These are phyloP conservation scores for Rhodotorula diobovata DNA, from an alignment of 768 basidiomycete species.

Conservation along the genomic window DNA sequence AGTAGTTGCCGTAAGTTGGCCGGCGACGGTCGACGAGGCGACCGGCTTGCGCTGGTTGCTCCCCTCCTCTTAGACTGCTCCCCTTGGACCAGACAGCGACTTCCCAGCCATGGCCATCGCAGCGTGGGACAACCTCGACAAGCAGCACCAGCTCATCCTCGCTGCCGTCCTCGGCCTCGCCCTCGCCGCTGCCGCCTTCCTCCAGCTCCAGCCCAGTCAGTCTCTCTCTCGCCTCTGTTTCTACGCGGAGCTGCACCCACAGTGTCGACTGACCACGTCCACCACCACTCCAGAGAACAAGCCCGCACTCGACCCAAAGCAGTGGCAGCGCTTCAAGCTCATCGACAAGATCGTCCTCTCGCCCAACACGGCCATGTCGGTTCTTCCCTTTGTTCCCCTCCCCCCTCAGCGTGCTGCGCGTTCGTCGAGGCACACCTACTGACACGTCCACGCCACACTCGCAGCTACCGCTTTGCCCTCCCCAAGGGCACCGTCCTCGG, in stretches of 20 bases:
- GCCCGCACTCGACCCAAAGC: conserved; percentile 65
- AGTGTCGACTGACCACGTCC: neutral
- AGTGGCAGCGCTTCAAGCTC: conserved; percentile 79
- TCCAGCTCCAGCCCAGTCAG: conserved; percentile 4
- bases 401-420: neutral
- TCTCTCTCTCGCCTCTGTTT: neutral
- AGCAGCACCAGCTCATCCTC: conserved; percentile 18
- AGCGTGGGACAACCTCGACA: conserved; percentile 14
- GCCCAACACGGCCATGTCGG: conserved; percentile 91
- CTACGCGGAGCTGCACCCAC: neutral
- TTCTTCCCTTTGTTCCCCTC: neutral
- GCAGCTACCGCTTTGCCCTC: conserved; percentile 85
- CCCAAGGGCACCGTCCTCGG: conserved; percentile 75
- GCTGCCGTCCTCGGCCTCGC: conserved; percentile 21
- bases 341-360: conserved; percentile 76
- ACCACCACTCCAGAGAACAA: conserved; percentile 55
- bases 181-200: conserved; percentile 12
- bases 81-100: neutral
- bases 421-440: too few species aligned
- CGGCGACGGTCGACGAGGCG: neutral
- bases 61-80: neutral
- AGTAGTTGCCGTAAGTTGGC: neutral
- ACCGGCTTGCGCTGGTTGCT: neutral
- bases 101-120: neutral
- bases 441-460: neutral